A percentile compares a stretch with the other conserved stretches of the same genome.
phyloP scores from a whole-genome alignment of 192 early-diverging fungal genomes.

The Pilobolus umbonatus region DNA sequence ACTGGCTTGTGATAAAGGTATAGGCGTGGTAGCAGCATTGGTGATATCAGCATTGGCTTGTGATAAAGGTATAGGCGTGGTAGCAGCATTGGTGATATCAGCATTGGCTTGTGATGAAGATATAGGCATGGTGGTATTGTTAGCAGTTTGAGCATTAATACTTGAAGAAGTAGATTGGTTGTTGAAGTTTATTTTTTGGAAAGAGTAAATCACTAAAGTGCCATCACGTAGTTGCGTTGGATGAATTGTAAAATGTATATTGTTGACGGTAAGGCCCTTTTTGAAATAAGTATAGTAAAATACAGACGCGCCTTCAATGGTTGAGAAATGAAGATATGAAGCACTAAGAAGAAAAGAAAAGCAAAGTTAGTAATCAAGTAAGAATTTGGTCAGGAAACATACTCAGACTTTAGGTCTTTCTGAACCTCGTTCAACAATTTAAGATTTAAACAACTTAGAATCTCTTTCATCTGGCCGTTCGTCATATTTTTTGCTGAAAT shows the following conservation, averaged over 20 bases:
- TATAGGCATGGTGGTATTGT: neutral
- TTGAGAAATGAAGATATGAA: constrained; percentile 8
- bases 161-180: neutral
- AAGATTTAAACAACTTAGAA: neutral
- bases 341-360: constrained; percentile 8
- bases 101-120: neutral
- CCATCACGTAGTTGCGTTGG: neutral
- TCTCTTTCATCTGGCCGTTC: neutral
- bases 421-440: neutral
- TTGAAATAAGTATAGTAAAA: constrained; percentile 3
- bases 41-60: neutral
- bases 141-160: neutral
- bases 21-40: no score
- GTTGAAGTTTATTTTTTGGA: constrained; percentile 2
- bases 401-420: neutral
- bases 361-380: constrained; percentile 4
- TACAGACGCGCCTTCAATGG: neutral
- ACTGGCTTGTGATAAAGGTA: neutral
- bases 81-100: neutral
- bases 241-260: constrained; percentile 1
- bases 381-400: constrained; percentile 8
- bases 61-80: constrained; percentile 3
- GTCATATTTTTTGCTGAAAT: constrained; percentile 1
- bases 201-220: constrained; percentile 1
- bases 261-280: neutral